Evolutionary conservation across 768 basidiomycete species (phyloP).

Genomic region (Podaxis sp.): DNA sequence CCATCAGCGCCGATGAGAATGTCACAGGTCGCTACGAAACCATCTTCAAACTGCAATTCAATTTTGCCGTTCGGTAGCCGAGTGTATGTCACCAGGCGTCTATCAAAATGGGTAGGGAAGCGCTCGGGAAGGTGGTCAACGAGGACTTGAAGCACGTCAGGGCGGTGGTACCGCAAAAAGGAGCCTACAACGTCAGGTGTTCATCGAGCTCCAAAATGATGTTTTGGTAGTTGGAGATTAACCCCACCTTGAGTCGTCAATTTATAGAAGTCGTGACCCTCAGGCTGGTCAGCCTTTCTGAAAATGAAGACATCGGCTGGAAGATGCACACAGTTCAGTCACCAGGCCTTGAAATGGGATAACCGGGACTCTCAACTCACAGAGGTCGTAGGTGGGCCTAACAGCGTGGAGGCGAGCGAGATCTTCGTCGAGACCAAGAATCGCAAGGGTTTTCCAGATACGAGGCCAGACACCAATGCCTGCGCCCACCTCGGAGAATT

Average conservation of each 20-base stretch:
- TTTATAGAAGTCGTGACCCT: conserved; percentile 22
- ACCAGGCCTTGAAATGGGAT: neutral
- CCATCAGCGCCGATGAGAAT: conserved; percentile 44
- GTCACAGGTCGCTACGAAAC: conserved; percentile 46
- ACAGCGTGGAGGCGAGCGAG: conserved; percentile 23
- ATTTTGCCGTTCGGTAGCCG: conserved; percentile 25
- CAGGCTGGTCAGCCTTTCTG: conserved; percentile 25
- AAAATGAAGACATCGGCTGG: conserved; percentile 23
- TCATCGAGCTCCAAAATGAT: neutral
- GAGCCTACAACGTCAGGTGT: conserved; percentile 18
- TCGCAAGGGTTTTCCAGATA: conserved; percentile 39
- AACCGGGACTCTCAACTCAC: conserved; percentile 17
- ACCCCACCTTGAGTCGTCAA: conserved; percentile 21
- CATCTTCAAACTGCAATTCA: conserved; percentile 44
- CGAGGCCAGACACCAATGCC: conserved; percentile 44
- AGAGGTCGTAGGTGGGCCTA: conserved; percentile 25
- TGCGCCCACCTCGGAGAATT: conserved; percentile 44
- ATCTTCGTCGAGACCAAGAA: conserved; percentile 39
- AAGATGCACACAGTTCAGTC: conserved; percentile 6
- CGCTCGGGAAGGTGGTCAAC: conserved; percentile 39
- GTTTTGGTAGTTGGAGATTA: neutral
- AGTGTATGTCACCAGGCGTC: conserved; percentile 42
- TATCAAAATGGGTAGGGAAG: conserved; percentile 36
- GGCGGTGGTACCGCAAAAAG: conserved; percentile 41
- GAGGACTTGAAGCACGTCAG: conserved; percentile 50